Evolutionary conservation across 208 protist species (phyloP).

Genomic region (Spongospora subterranea): DNA sequence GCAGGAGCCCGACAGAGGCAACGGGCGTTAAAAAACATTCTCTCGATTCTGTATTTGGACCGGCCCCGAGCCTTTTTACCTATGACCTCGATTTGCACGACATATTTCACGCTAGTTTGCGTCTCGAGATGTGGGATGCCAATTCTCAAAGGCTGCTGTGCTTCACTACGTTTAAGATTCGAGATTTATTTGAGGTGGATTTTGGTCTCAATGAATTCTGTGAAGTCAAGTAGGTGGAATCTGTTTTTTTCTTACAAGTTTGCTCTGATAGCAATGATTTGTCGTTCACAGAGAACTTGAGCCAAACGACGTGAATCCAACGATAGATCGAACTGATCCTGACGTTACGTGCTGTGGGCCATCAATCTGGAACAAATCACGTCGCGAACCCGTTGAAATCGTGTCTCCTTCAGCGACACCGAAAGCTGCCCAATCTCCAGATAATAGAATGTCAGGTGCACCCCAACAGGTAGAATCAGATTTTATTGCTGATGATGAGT

Average conservation of each 20-base stretch:
- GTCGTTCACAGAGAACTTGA: too few species aligned
- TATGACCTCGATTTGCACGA: constrained; percentile 6
- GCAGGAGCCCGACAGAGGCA: not conserved
- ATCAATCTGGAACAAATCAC: not conserved
- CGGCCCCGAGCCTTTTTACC: constrained; percentile 2
- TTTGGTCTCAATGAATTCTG: constrained; percentile 51
- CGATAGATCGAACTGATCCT: not conserved
- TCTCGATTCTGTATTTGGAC: not conserved
- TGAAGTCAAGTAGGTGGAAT: not conserved
- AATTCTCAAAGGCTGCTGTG: not conserved
- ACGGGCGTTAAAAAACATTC: constrained; percentile 8
- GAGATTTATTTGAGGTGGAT: constrained; percentile 33
- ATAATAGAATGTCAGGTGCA: too few species aligned
- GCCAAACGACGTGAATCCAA: not conserved
- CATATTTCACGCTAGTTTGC: not conserved
- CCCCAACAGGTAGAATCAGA: too few species aligned
- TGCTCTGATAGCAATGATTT: not conserved
- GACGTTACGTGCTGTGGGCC: not conserved
- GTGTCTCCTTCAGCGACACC: too few species aligned
- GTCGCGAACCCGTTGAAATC: too few species aligned
- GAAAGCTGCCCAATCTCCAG: too few species aligned
- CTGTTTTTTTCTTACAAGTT: not conserved
- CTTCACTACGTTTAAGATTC: not conserved
- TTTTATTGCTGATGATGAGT: too few species aligned
- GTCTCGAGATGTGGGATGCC: constrained; percentile 27